These are phyloP conservation scores for Metarhizium sp. DNA, from an alignment of 2,329 filamentous ascomycete genomes.

Conservation along the genomic window DNA sequence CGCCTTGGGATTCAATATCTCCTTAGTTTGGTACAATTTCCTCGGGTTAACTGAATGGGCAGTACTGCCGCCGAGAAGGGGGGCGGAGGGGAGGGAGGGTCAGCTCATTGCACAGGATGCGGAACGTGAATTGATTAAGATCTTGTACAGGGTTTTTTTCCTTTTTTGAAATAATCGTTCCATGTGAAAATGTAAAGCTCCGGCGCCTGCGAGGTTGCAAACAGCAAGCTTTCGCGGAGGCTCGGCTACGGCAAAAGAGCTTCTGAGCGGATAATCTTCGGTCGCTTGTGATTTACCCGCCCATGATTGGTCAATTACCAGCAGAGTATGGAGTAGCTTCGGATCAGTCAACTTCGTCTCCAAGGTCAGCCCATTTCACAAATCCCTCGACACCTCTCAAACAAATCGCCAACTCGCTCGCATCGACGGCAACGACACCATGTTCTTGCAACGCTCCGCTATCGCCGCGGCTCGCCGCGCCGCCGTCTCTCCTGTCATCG, in stretches of 20 bases:
- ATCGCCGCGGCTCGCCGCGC: constrained; percentile 49
- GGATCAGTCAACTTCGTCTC: constrained; percentile 24
- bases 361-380: constrained; percentile 37
- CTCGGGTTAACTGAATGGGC: neutral
- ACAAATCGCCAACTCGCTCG: constrained; percentile 4
- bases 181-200: neutral
- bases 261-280: constrained; percentile 21
- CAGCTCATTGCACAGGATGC: too few species aligned
- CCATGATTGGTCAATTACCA: constrained; percentile 27
- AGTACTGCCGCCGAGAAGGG: too few species aligned
- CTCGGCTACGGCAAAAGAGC: neutral
- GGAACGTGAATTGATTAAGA: neutral
- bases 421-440: constrained; percentile 24
- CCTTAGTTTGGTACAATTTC: neutral
- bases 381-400: constrained; percentile 24
- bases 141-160: neutral
- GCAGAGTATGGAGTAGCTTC: constrained; percentile 9
- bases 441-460: constrained; percentile 58
- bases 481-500: constrained; percentile 42
- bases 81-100: too few species aligned
- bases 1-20: neutral
- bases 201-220: neutral
- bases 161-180: neutral
- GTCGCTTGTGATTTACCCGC: constrained; percentile 10
- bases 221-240: neutral